Evolutionary conservation across 148 eudicot species (phyloP), one percentile per base, ranked within the genome.

Genomic region (Silene uniflora): DNA sequence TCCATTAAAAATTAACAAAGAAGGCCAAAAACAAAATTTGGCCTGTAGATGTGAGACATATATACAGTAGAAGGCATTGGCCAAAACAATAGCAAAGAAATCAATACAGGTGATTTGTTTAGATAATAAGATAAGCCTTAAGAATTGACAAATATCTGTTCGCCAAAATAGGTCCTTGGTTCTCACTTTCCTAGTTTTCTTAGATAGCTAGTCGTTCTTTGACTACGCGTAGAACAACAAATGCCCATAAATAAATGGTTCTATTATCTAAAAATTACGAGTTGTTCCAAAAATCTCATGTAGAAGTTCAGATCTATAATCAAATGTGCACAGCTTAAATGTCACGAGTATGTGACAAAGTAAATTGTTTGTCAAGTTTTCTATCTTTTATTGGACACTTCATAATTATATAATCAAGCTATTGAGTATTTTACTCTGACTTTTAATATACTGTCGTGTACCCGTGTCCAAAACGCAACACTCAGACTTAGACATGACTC

Each of bases 1-100:
- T 76, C 19, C 22, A 72, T 75, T n/a, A 44, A 21, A 71, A 71
- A 63, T 54, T 39, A 27, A 32, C 12, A 56, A 55, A 25, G n/a
- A 29, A 22, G 75, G 18, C 23, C 44, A 1, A 44, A 67, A 19
- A 23, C 3, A 44, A 74, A 44, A 21, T 25, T 24, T 32, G n/a
- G 46, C 42, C 47, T 14, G 23, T 39, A 22, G 42, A n/a, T 71
- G 24, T 68, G 21, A 47, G 16, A 70, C 60, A 52, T 13, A 23
- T 52, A 12, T 19, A 70, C 54, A 16, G 9, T 44, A 69, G 27
- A 46, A 9, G 27, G 5, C 47, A 39, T 10, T 7, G 0, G 23
- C 65, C 39, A 17, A 67, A 67, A 67, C 49, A n/a, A 5, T 39
- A 17, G 42, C 49, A 29, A 67, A 35, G 24, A 44, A 42, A 46